Conservation (phyloP, 768 basidiomycete genomes). For the Termitomyces bulborhizus region DNA sequence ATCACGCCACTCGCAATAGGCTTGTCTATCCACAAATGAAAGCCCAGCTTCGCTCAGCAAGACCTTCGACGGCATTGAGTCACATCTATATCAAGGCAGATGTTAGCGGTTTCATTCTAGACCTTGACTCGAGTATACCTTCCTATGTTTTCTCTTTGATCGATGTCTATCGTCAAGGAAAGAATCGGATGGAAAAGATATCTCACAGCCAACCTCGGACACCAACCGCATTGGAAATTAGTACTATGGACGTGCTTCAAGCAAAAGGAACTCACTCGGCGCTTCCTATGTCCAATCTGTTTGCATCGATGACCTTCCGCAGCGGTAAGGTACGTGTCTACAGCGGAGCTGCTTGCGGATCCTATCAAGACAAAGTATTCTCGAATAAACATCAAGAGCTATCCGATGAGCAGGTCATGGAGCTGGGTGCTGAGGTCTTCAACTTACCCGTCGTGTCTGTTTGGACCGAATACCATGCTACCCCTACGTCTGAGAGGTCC, state of each 20-base stretch:
- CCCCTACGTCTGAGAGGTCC: constrained; percentile 35
- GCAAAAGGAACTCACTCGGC: constrained; percentile 27
- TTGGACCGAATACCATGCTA: constrained; percentile 76
- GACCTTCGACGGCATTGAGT: constrained; percentile 36
- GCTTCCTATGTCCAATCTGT: constrained; percentile 53
- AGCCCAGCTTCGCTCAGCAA: constrained; percentile 58
- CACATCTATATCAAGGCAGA: constrained; percentile 58
- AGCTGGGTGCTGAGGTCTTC: constrained; percentile 56
- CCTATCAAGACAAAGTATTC: constrained; percentile 31
- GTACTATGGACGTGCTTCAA: constrained; percentile 7
- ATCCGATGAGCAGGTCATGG: constrained; percentile 48
- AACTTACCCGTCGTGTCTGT: constrained; percentile 73
- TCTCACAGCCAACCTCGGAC: constrained; percentile 48
- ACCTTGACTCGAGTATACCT: constrained; percentile 77
- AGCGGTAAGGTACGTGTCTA: constrained; percentile 83
- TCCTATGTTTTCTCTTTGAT: constrained; percentile 75
- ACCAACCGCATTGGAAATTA: constrained; percentile 16
- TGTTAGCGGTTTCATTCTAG: constrained; percentile 81
- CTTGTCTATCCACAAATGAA: constrained; percentile 79
- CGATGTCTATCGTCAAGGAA: constrained; percentile 80
- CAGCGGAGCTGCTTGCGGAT: constrained; percentile 36
- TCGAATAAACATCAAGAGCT: constrained; percentile 32
- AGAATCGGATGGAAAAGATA: constrained; percentile 67
- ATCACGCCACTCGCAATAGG: constrained; percentile 63
- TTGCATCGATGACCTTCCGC: constrained; percentile 66